Evolutionary conservation across 1,284 basidiomycete genomes (phyloP), one percentile per base, ranked within the genome.

Genomic region (Pyrrhoderma noxium): DNA sequence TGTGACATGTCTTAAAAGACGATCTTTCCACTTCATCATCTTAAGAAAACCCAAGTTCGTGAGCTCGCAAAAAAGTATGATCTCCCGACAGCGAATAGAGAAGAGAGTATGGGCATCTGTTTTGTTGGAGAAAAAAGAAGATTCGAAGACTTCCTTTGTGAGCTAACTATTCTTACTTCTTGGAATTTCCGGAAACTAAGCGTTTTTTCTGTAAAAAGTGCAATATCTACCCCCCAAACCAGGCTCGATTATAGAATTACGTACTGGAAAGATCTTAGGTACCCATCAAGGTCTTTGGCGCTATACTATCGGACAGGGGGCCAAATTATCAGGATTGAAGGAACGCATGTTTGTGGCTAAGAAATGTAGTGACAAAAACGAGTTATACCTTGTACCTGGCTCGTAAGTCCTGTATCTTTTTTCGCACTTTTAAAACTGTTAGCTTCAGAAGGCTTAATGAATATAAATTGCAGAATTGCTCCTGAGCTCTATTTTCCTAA

Each of bases 31-130:
- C 70, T 96, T 1, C 85, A 80, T 1, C 63, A 73, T 11, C 64
- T 87, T 3, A 73, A 67, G 2, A 96, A 96, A 65, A 56, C 69
- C 0, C 70, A 86, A 56, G 90, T 97, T 0, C 76, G 91, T n/a
- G 72, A 76, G 52, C 68, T 96, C n/a, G 95, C 95, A 0, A 66
- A 67, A 3, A 65, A 77, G 38, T 79, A 78, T 64, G 67, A 65
- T 0, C 69, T 99, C 8, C 84, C 86, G 1, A 96, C 89, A 0
- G 90, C 92, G 1, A 72, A 78, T 1, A 75, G 91, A 49, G 75
- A 74, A 19, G 95, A 99, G 64, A 93, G 89, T 65, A 95, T 97
- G 86, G 95, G 95, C 0, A 77, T 98, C n/a, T 98, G 95, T 63
- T 98, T 98, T 59, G 85, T 98, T 7, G 95, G 94, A 11, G 79